A percentile compares a stretch with the other conserved stretches of the same genome.
Conservation (phyloP, 1,284 basidiomycete genomes). For the Malassezia pachydermatis region DNA sequence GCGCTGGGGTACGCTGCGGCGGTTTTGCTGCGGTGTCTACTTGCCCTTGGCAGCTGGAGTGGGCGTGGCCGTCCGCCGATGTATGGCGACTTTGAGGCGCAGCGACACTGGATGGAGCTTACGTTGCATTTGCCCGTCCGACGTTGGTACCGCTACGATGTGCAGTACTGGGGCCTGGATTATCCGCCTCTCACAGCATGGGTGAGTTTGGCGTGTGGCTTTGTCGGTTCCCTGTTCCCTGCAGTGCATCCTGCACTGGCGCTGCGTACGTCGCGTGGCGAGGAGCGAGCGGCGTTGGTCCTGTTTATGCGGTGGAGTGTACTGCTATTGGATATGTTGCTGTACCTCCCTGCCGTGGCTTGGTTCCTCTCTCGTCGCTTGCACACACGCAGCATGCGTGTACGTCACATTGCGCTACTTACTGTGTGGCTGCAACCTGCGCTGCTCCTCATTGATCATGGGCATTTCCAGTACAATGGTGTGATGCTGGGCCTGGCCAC, state of each 20-base stretch:
- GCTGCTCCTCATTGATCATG: conserved; percentile 72
- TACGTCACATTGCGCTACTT: conserved; percentile 31
- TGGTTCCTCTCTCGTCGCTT: conserved; percentile 34
- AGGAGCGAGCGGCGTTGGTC: conserved; percentile 55
- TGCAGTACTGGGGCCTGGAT: conserved; percentile 73
- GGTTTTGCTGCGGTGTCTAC: conserved; percentile 28
- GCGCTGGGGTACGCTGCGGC: conserved; percentile 17
- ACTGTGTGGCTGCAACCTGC: conserved; percentile 71
- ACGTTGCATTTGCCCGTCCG: conserved; percentile 63
- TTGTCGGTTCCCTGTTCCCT: conserved; percentile 20
- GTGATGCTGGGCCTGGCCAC: conserved; percentile 46
- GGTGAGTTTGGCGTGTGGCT: conserved; percentile 26
- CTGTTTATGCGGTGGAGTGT: conserved; percentile 75
- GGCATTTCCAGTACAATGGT: conserved; percentile 65
- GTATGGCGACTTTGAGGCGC: conserved; percentile 85
- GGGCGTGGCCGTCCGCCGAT: conserved; percentile 63
- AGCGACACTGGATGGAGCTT: conserved; percentile 86
- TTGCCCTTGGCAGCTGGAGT: conserved; percentile 50
- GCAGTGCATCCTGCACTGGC: conserved; percentile 51
- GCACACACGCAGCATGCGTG: conserved; percentile 33
- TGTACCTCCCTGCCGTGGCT: conserved; percentile 62
- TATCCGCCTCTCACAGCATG: conserved; percentile 78
- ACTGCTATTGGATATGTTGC: conserved; percentile 58
- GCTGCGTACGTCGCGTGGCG: conserved; percentile 64
- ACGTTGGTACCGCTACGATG: conserved; percentile 76